These are phyloP conservation scores for Phylloporus rhodoxanthus DNA, from an alignment of 768 basidiomycete genomes.

Conservation along the genomic window DNA sequence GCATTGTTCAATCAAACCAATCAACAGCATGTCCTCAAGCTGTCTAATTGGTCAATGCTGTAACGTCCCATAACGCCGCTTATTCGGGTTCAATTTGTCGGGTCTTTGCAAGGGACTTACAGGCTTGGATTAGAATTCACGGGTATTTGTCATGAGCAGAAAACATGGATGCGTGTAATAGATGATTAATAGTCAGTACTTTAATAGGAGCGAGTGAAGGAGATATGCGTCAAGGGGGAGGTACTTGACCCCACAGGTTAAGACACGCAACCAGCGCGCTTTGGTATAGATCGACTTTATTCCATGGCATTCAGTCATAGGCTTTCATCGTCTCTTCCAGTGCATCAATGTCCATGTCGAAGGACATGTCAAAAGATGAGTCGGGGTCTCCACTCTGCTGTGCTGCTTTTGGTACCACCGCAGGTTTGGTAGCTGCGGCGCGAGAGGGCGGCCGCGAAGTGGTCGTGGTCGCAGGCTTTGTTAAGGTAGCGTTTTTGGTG, in stretches of 20 bases:
- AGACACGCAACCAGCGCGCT: neutral
- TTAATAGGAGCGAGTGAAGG: neutral
- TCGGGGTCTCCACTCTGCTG: slow-evolving; percentile 17
- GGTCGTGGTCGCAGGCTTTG: neutral
- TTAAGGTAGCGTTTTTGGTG: neutral
- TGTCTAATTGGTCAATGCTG: too few relatives aligned
- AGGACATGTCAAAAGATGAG: slow-evolving; percentile 30
- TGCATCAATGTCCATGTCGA: slow-evolving; percentile 25
- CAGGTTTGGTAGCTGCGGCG: neutral
- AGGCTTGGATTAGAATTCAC: neutral
- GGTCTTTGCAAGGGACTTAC: neutral
- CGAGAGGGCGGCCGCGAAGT: neutral
- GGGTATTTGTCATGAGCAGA: neutral
- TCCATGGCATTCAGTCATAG: slow-evolving; percentile 18
- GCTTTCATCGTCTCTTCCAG: slow-evolving; percentile 30
- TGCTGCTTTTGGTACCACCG: neutral
- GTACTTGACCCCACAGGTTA: neutral
- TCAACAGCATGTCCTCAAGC: too few relatives aligned
- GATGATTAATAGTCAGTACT: neutral
- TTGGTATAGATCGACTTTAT: neutral
- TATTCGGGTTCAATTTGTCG: neutral
- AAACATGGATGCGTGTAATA: slow-evolving; percentile 3
- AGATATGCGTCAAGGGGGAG: neutral
- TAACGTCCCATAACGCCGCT: neutral
- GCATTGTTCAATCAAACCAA: too few relatives aligned